Evolutionary conservation across 768 basidiomycete species (phyloP), one percentile per base, ranked within the genome.

Genomic region (Suillus brevipes): DNA sequence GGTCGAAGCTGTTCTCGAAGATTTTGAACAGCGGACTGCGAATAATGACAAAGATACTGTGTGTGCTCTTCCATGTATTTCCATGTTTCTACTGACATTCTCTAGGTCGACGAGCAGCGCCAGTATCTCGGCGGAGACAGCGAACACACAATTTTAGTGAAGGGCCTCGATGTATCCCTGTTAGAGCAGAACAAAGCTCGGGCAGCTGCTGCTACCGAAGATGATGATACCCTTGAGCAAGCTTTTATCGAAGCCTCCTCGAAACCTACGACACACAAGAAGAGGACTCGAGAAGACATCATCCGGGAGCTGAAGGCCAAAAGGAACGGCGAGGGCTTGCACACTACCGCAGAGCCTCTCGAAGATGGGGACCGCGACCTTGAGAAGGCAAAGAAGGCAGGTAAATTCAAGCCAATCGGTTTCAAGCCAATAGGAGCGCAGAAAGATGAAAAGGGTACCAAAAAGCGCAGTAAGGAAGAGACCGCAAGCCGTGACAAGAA

Each of bases 101-200:
- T 20, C 18, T 31, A 92, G 90, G 80, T 93, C 20, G 91, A 92
- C 62, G 83, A 87, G 62, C 85, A 93, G 72, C 82, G 94, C 42
- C 82, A 81, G 64, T 92, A 91, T 73, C 85, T 95, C 6, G 94
- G 94, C 20, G 92, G 94, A 43, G 93, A 97, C 74, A 86, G 88
- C 49, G 84, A 91, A 64, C 94, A 96, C 73, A 88, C 92, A 13
- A 85, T 95, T 64, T 85, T 95, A 13, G 92, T 95, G 49, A 97
- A 95, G 72, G 94, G 94, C 34, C 87, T 98, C 55, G 96, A 98
- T 73, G 83, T 90, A 68, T 90, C 93, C 0, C 84, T 97, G 8
- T 81, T 97, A 18, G 91, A 94, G 71, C 91, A 94, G 69, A 88
- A 91, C 67, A 94, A 89, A 76, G 89, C 90, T 4, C 87, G 89